A percentile compares a stretch with the other conserved stretches of the same genome.
phyloP scores from a whole-genome alignment of 2,329 filamentous ascomycete genomes.

The Shiraia bambusicola region DNA sequence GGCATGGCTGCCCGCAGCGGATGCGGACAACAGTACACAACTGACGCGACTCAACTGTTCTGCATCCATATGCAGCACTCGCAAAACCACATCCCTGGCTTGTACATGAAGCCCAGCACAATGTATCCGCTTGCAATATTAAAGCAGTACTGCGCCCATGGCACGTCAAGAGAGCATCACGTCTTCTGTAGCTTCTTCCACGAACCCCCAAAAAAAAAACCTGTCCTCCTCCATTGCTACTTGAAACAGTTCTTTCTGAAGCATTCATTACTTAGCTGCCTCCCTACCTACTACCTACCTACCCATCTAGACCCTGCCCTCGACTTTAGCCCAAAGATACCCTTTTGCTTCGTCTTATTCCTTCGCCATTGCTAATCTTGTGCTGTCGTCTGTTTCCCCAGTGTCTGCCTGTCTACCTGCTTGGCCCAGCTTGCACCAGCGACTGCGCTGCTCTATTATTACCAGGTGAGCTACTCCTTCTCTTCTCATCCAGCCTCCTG shows the following conservation, averaged over 20 bases:
- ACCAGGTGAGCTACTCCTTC: constrained; percentile 29
- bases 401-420: too few species aligned
- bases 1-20: constrained; percentile 30
- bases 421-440: constrained; percentile 13
- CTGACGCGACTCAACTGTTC: constrained; percentile 33
- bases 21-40: constrained; percentile 33
- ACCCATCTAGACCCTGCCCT: too few species aligned
- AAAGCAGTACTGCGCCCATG: constrained; percentile 32
- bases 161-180: constrained; percentile 21
- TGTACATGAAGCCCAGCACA: constrained; percentile 24
- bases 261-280: constrained; percentile 28
- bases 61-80: constrained; percentile 25
- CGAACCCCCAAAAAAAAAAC: too few species aligned
- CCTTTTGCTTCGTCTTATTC: too few species aligned
- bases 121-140: constrained; percentile 26
- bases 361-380: constrained; percentile 4
- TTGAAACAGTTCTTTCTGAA: constrained; percentile 36
- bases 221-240: constrained; percentile 38
- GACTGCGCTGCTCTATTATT: constrained; percentile 9
- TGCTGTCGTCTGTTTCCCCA: constrained; percentile 11
- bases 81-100: constrained; percentile 27
- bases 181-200: constrained; percentile 27
- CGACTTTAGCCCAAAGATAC: too few species aligned
- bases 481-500: constrained; percentile 5
- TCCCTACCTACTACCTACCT: too few species aligned